Evolutionary conservation across 1,284 basidiomycete genomes (phyloP), one percentile per base, ranked within the genome.

Genomic region (Vanrija pseudolonga): DNA sequence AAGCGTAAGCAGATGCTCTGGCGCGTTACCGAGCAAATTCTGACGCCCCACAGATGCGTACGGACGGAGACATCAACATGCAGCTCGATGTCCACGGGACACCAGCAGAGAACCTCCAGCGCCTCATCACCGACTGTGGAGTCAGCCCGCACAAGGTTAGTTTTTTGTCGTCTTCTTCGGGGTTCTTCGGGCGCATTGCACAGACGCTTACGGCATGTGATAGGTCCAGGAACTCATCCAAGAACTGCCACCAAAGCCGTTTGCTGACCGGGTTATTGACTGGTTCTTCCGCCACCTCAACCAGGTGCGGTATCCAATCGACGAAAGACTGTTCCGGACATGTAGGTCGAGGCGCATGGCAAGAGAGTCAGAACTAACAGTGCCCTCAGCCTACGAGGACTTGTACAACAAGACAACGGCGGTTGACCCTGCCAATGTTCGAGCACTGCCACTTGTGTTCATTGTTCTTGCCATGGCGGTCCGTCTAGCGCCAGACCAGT

Each of bases 281-380:
- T 78, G 71, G 69, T 77, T 73, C 59, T 78, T 78, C 55, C 54
- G 50, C n/a, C 63, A 69, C 64, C 92, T 93, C 73, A 96, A 96
- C 71, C 91, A 89, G 82, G 91, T 91, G n/a, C 84, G 92, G 39
- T 93, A 95, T 73, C 92, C 92, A 26, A 83, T 96, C 28, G 90
- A 90, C 45, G 92, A 95, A 62, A 82, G 83, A 46, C 86, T 90
- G 53, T 96, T 96, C 73, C 83, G 91, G 48, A 62, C 81, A 32
- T 84, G 71, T 72, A 45, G 50, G 68, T 46, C 17, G 24, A 11
- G 26, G 37, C 40, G 18, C 19, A 26, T 48, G 18, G 7, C 32
- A 44, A 12, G 24, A 28, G 8, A 11, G 9, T 2, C 6, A 12
- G 18, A 19, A 17, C 45, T 47, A 17, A 18, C 12, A 7, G 26